Percentiles rank a stretch among this genome's conserved stretches.
These are phyloP conservation scores for Cutaneotrichosporon arboriforme DNA, from an alignment of 1,284 basidiomycete species.

Conservation along the genomic window DNA sequence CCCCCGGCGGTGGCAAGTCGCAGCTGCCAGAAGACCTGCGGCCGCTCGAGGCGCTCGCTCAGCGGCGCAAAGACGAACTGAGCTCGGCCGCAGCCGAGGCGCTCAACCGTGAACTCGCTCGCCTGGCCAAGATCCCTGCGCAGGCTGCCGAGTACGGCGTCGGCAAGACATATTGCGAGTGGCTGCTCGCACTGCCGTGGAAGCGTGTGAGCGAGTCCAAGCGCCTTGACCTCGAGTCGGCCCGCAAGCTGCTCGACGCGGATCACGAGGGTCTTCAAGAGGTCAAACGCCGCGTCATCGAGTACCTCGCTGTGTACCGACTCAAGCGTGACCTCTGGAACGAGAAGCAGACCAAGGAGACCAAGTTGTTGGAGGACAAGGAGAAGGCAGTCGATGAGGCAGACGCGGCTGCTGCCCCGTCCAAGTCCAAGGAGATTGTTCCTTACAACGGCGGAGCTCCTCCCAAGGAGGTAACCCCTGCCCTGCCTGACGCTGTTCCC, in stretches of 20 bases:
- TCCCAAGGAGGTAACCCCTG: neutral
- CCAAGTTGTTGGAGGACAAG: conserved; percentile 1
- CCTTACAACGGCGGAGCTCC: conserved; percentile 2
- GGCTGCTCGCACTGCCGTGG: conserved; percentile 41
- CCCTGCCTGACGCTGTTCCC: neutral
- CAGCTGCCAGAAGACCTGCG: conserved; percentile 37
- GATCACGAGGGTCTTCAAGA: conserved; percentile 43
- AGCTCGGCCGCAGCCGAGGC: conserved; percentile 25
- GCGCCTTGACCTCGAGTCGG: conserved; percentile 31
- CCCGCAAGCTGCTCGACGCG: conserved; percentile 32
- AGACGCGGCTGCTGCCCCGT: neutral
- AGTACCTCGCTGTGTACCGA: conserved; percentile 44
- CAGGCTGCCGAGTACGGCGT: conserved; percentile 44
- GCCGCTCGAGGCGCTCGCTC: conserved; percentile 23
- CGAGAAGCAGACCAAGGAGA: conserved; percentile 21
- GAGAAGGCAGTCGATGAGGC: neutral
- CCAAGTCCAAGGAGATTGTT: conserved; percentile 6
- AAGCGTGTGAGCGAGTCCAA: conserved; percentile 31
- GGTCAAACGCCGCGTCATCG: conserved; percentile 43
- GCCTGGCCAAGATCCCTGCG: conserved; percentile 36
- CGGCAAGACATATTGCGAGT: conserved; percentile 41
- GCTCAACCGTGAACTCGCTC: conserved; percentile 28
- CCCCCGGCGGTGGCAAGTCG: conserved; percentile 2
- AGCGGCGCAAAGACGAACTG: conserved; percentile 23
- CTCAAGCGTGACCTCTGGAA: conserved; percentile 39